Conservation (phyloP, 345 rosid species). For the Boechera stricta region DNA sequence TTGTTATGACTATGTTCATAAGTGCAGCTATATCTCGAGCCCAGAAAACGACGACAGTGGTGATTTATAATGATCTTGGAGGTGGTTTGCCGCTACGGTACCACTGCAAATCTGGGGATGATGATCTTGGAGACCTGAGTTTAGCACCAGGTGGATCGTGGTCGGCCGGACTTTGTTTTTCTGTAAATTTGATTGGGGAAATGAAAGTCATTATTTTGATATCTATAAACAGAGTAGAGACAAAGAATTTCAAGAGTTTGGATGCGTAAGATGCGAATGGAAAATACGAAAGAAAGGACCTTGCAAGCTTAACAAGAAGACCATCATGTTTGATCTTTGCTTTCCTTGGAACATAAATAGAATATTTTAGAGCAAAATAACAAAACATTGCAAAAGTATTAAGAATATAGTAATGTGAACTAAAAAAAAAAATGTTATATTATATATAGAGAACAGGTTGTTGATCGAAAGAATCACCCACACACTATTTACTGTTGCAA, state of each 20-base stretch:
- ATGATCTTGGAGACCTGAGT: conserved; percentile 1
- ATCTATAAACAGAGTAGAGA: conserved; percentile 27
- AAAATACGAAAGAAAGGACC: not conserved
- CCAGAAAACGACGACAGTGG: not conserved
- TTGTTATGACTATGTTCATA: not conserved
- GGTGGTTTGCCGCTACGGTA: not conserved
- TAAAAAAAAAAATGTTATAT: too few relatives aligned
- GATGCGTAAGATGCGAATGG: conserved; percentile 12
- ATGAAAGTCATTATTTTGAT: not conserved
- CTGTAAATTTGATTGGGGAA: not conserved
- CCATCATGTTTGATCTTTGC: not conserved
- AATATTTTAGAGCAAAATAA: not conserved
- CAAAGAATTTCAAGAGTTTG: not conserved
- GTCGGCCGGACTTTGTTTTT: conserved; percentile 24
- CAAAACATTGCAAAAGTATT: not conserved
- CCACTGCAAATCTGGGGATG: conserved; percentile 10
- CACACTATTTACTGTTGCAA: too few relatives aligned
- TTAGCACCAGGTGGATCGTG: conserved; percentile 14
- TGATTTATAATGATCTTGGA: conserved; percentile 14
- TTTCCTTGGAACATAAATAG: not conserved
- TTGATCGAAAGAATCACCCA: too few relatives aligned
- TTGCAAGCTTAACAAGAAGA: not conserved
- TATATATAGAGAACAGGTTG: too few relatives aligned
- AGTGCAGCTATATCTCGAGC: conserved; percentile 15
- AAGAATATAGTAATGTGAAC: not conserved